Evolutionary conservation across 208 protist species (phyloP).

Genomic region (Wallacemonas collosoma): DNA sequence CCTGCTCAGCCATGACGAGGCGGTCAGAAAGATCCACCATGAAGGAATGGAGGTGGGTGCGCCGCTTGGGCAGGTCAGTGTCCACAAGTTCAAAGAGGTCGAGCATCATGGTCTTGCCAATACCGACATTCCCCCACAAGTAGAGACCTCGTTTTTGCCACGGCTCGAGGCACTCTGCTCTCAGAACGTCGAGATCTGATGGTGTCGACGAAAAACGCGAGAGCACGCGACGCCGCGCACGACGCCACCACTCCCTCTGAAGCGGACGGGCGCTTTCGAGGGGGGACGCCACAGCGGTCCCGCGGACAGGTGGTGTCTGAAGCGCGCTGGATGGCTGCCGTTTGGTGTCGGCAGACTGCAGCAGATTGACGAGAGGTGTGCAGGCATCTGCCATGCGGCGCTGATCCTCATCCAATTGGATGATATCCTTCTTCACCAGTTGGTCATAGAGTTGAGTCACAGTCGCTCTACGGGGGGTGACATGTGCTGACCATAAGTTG

Average conservation of each 20-base stretch:
- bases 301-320: too few species aligned
- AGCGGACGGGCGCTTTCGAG: too few species aligned
- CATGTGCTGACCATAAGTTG: conserved; percentile 58
- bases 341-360: conserved; percentile 21
- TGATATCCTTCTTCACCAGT: conserved; percentile 64
- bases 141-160: conserved; percentile 84
- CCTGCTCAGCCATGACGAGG: conserved; percentile 52
- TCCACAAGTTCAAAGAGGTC: conserved; percentile 91
- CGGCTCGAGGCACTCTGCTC: conserved; percentile 60
- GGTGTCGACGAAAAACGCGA: not conserved
- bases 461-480: conserved; percentile 41
- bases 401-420: conserved; percentile 52
- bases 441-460: conserved; percentile 70
- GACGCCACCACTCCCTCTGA: not conserved
- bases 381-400: conserved; percentile 69
- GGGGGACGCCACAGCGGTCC: too few species aligned
- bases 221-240: not conserved
- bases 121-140: conserved; percentile 93
- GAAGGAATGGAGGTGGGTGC: conserved; percentile 93
- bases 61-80: conserved; percentile 73
- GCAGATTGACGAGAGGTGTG: conserved; percentile 48
- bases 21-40: conserved; percentile 87
- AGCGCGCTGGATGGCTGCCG: not conserved
- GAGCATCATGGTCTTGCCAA: conserved; percentile 95
- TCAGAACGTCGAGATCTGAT: conserved; percentile 33